Evolutionary conservation across 2,329 filamentous ascomycete genomes (phyloP).

Genomic region (Phoma sp.): DNA sequence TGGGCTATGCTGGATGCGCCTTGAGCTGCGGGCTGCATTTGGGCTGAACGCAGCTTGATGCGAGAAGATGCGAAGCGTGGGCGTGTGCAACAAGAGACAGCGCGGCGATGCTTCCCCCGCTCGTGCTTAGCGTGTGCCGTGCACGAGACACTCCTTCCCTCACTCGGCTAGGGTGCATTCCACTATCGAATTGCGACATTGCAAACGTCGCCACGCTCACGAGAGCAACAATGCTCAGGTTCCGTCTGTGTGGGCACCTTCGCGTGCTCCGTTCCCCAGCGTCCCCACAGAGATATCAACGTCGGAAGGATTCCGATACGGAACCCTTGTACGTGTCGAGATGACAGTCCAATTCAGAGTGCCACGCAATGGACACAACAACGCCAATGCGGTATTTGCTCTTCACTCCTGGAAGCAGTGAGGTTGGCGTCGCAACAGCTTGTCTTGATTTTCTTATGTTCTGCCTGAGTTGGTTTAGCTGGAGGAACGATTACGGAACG

Average conservation of each 20-base stretch:
- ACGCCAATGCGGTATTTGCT: constrained; percentile 13
- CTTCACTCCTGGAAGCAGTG: neutral
- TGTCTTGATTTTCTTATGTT: constrained; percentile 13
- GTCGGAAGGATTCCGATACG: constrained; percentile 2
- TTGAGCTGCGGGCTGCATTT: constrained; percentile 12
- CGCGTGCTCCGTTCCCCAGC: constrained; percentile 14
- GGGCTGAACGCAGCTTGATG: constrained; percentile 9
- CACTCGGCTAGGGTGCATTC: neutral
- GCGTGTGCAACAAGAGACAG: constrained; percentile 8
- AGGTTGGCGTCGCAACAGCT: constrained; percentile 10
- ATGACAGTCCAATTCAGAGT: constrained; percentile 1
- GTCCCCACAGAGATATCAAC: constrained; percentile 16
- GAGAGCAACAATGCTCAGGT: neutral
- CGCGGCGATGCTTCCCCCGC: constrained; percentile 10
- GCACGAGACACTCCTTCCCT: constrained; percentile 8
- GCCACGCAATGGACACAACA: neutral
- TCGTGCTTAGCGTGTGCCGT: constrained; percentile 2
- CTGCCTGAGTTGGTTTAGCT: constrained; percentile 8
- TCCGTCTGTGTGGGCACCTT: constrained; percentile 1
- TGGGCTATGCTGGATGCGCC: constrained; percentile 9
- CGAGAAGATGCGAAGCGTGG: constrained; percentile 14
- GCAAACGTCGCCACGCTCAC: constrained; percentile 9
- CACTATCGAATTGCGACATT: constrained; percentile 10
- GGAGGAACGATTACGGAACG: constrained; percentile 11
- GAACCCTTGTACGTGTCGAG: constrained; percentile 2